A percentile compares a stretch with the other conserved stretches of the same genome.
Evolutionary conservation across 495 filamentous ascomycete genomes (phyloP).

Genomic region (Penicillium cinerascens): DNA sequence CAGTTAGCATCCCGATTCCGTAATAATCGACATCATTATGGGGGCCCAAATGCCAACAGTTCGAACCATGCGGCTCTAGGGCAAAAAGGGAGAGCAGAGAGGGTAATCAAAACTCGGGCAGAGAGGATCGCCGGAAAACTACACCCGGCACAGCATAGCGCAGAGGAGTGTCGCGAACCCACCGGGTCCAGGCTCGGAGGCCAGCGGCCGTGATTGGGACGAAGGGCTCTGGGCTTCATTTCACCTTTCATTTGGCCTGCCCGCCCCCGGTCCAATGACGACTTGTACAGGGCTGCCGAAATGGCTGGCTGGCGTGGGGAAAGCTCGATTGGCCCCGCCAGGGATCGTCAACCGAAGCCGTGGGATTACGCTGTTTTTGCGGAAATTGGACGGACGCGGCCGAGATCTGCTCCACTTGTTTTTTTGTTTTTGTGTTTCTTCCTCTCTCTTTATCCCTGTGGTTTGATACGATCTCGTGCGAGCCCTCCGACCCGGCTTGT

Average conservation of each 20-base stretch:
- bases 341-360: conserved; percentile 13
- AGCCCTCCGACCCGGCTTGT: not conserved
- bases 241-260: conserved; percentile 8
- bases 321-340: conserved; percentile 1
- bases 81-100: not conserved
- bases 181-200: conserved; percentile 8
- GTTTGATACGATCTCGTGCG: not conserved
- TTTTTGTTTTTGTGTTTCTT: not conserved
- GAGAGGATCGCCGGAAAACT: conserved; percentile 7
- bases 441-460: not conserved
- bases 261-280: conserved; percentile 9
- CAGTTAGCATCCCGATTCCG: not conserved
- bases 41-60: not conserved
- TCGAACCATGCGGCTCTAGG: conserved; percentile 5
- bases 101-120: not conserved
- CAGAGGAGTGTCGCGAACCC: conserved; percentile 11
- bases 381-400: not conserved
- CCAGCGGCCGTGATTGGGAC: conserved; percentile 16
- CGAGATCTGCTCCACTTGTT: not conserved
- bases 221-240: conserved; percentile 9
- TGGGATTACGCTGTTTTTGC: conserved; percentile 1
- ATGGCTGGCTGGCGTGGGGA: conserved; percentile 13
- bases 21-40: not conserved
- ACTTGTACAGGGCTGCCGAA: conserved; percentile 8
- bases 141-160: conserved; percentile 4